Evolutionary conservation across 805 yeast genomes (phyloP), one percentile per base, ranked within the genome.

Genomic region (Huiozyma naganishii): DNA sequence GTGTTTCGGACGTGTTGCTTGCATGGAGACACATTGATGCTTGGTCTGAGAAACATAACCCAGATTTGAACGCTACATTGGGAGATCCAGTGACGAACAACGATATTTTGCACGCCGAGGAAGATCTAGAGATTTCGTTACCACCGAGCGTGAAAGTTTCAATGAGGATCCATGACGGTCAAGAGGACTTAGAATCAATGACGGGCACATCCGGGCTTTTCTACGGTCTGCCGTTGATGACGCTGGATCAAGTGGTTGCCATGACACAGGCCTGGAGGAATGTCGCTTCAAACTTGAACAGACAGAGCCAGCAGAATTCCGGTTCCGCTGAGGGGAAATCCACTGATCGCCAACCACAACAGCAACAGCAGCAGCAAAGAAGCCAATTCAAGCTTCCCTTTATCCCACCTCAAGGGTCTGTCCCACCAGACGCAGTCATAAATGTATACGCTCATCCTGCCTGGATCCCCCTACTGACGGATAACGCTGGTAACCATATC

Each of bases 401-500:
- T 55, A 50, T 72, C 30, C 77, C 79, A 36, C 61, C 64, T 59
- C 81, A 82, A 64, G 72, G 71, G 46, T 80, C 92, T 0, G 70
- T 86, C 11, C 98, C 98, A 7, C 83, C 83, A 13, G 80, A 79
- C 6, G 67, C 79, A 9, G 69, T 88, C 38, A 83, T 84, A 59
- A 72, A 75, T 7, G 77, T 79, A 6, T 92, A 87, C 63, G 90
- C 95, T n/a, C 86, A 86, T 61, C 79, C 86, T 4, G 77, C 75
- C 54, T 90, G 98, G 98, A 79, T 90, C 46, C 97, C 98, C 3
- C 64, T 90, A 42, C 77, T 85, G 34, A 86, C 90, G 40, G 98
- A 90, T 61, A 79, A 76, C 43, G 81, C 79, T 23, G 98, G 98
- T 39, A 90, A 90, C 66, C 89, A 88, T 62, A 80, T 90, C 50